Evolutionary conservation across 305 asterid species (phyloP).

Genomic region (Plantago rigida): DNA sequence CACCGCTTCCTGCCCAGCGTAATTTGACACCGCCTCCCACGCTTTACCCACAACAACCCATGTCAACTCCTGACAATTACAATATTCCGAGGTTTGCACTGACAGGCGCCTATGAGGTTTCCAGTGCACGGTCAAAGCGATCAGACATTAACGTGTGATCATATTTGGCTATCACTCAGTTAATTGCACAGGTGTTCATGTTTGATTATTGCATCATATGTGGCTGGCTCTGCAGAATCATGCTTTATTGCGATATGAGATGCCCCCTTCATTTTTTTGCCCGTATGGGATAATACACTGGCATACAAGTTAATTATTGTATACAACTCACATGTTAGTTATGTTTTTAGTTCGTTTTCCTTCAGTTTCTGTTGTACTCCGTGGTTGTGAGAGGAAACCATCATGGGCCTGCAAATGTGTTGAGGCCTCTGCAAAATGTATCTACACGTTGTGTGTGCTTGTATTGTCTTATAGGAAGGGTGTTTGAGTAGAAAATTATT

Average conservation of each 20-base stretch:
- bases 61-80: slow-evolving; percentile 76
- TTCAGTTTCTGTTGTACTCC: background rate
- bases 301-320: slow-evolving; percentile 1
- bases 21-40: slow-evolving; percentile 94
- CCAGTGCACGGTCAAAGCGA: slow-evolving; percentile 63
- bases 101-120: slow-evolving; percentile 39
- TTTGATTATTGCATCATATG: background rate
- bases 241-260: background rate
- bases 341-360: background rate
- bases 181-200: background rate
- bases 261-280: slow-evolving; percentile 7
- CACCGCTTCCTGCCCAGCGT: slow-evolving; percentile 92
- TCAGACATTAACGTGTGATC: slow-evolving; percentile 69
- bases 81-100: slow-evolving; percentile 58
- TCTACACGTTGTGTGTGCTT: background rate
- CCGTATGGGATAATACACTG: background rate
- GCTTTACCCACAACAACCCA: slow-evolving; percentile 91
- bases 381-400: too few relatives aligned
- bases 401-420: too few relatives aligned
- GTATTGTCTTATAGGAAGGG: background rate
- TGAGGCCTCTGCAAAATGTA: too few relatives aligned
- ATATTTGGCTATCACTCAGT: slow-evolving; percentile 5
- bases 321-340: background rate
- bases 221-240: slow-evolving; percentile 3
- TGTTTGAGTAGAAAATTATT: background rate